Percentiles rank a stretch among this genome's conserved stretches.
These are phyloP conservation scores for Alectoria sarmentosa DNA, from an alignment of 495 filamentous ascomycete genomes.

Conservation along the genomic window DNA sequence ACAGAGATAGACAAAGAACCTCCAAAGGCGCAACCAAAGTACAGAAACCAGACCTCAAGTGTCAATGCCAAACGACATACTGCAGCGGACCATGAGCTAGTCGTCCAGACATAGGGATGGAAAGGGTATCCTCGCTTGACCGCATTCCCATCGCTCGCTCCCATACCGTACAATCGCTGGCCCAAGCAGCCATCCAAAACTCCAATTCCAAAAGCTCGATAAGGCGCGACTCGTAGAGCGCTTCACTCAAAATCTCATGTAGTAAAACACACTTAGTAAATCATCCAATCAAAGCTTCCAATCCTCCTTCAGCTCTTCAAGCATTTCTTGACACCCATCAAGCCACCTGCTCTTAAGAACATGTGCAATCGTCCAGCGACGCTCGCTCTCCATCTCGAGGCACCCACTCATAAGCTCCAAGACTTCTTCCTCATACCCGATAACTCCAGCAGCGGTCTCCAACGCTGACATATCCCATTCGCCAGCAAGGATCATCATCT, in stretches of 20 bases:
- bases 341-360: conserved; percentile 54
- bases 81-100: neutral
- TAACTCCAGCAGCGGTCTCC: conserved; percentile 31
- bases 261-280: neutral
- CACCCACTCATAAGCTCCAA: conserved; percentile 48
- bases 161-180: neutral
- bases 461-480: conserved; percentile 52
- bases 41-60: neutral
- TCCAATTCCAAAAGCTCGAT: neutral
- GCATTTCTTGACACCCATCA: conserved; percentile 32
- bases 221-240: conserved; percentile 6
- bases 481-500: conserved; percentile 53
- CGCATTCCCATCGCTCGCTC: neutral
- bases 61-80: neutral
- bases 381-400: conserved; percentile 43
- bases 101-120: no score
- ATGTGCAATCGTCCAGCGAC: conserved; percentile 47
- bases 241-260: conserved; percentile 8
- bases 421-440: conserved; percentile 33
- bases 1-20: neutral
- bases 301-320: conserved; percentile 25
- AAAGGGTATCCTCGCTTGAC: conserved; percentile 18
- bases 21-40: neutral
- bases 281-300: conserved; percentile 28
- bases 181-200: neutral